A percentile compares a stretch with the other conserved stretches of the same genome.
Conservation (phyloP, 108 stramenopile species). For the Nitzschia sp. region DNA sequence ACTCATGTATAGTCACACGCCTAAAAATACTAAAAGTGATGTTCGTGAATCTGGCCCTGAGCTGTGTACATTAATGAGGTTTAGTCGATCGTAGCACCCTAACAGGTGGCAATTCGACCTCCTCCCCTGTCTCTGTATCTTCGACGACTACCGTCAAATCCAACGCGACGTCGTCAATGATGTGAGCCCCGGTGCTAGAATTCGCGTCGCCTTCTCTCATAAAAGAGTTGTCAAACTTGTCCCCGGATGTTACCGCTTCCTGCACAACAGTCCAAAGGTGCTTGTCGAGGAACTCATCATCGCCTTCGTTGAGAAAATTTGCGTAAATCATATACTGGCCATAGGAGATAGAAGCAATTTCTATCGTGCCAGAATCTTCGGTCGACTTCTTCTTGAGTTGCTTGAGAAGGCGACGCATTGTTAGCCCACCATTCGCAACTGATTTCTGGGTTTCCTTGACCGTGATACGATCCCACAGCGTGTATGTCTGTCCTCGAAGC, state of each 20-base stretch:
- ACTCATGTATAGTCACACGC: background rate
- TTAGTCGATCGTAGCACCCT: slow-evolving; percentile 19
- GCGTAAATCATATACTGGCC: slow-evolving; percentile 86
- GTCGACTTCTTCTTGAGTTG: slow-evolving; percentile 54
- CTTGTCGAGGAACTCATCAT: slow-evolving; percentile 63
- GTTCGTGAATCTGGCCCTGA: too few relatives aligned
- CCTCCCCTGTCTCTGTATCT: slow-evolving; percentile 72
- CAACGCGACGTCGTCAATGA: slow-evolving; percentile 23
- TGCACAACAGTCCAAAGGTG: slow-evolving; percentile 57
- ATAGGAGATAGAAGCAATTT: slow-evolving; percentile 65
- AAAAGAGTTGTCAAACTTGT: slow-evolving; percentile 56
- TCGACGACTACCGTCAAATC: slow-evolving; percentile 76
- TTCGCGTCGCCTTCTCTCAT: slow-evolving; percentile 20
- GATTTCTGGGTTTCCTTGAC: slow-evolving; percentile 67
- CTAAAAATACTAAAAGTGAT: background rate
- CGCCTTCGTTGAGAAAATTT: slow-evolving; percentile 79
- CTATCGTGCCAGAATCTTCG: slow-evolving; percentile 46
- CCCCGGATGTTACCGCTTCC: slow-evolving; percentile 58
- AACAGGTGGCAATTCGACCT: slow-evolving; percentile 69
- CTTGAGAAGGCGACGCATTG: slow-evolving; percentile 52
- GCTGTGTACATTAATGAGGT: background rate
- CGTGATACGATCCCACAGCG: slow-evolving; percentile 91
- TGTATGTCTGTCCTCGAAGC: slow-evolving; percentile 70
- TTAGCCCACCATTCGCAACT: slow-evolving; percentile 50
- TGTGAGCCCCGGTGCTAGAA: slow-evolving; percentile 9